phyloP scores from a whole-genome alignment of 257 asterid genomes.

The Verbascum thapsus region DNA sequence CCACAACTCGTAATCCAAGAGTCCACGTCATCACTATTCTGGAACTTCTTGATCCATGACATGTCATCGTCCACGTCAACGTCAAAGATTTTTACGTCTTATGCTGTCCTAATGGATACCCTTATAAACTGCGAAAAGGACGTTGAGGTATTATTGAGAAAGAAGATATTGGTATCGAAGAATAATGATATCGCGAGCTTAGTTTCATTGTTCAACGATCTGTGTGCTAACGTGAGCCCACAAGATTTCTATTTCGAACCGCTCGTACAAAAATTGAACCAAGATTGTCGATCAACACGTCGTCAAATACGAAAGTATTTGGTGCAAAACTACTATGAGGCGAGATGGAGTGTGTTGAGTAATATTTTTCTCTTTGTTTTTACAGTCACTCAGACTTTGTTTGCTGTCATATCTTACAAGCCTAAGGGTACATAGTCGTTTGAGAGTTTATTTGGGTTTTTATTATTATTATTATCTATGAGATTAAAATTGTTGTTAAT shows the following conservation, averaged over 20 bases:
- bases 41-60: constrained; percentile 29
- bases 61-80: not conserved
- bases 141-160: constrained; percentile 1
- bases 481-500: too few relatives aligned
- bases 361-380: constrained; percentile 20
- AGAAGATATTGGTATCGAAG: constrained; percentile 14
- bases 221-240: constrained; percentile 13
- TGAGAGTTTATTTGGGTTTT: too few relatives aligned
- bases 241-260: constrained; percentile 9
- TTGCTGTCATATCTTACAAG: constrained; percentile 19
- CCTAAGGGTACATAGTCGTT: not conserved
- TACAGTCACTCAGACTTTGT: constrained; percentile 26
- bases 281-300: not conserved
- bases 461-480: too few relatives aligned
- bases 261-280: not conserved
- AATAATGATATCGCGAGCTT: not conserved
- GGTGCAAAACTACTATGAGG: constrained; percentile 12
- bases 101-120: constrained; percentile 24
- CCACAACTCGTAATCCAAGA: constrained; percentile 20
- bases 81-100: constrained; percentile 12
- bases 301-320: not conserved
- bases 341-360: constrained; percentile 28
- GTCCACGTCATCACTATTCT: not conserved
- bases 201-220: constrained; percentile 20
- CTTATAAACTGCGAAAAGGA: constrained; percentile 20